Base-by-base conservation (phyloP, 2,329 filamentous ascomycete species). In the Botryotinia globosa region DNA sequence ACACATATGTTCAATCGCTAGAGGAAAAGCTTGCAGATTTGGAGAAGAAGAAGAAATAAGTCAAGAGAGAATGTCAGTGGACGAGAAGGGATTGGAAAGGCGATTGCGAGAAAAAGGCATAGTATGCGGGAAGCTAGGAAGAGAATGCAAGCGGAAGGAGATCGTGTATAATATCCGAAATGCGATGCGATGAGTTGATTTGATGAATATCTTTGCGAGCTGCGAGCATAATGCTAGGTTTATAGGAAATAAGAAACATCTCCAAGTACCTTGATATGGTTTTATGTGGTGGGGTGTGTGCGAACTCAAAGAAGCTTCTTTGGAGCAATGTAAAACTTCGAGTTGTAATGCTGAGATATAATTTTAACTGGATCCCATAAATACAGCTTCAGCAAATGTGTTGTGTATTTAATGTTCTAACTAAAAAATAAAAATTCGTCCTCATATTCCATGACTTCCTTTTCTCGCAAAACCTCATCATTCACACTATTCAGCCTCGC, bases 1-100 rank as follows among this genome's bases (percentile, higher is more conserved):
- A 94, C 83, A 89, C 88, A 75, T 97, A 98, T 81, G 90, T 97
- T 76, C 89, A 90, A 81, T 88, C 88, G 69, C 85, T 98, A 76
- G 95, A 98, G 85, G 88, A 92, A 79, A 94, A 92, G 85, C 87
- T 94, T 77, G 89, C 91, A 77, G 85, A 87, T 74, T 79, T 89
- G 80, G 87, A 90, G 80, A 92, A 89, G 85, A 92, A 90, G 84
- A 92, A 91, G 85, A 90, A 84, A 77, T 78, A 72, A 77, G 61
- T 39, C 56, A 48, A 66, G 59, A 44, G 42, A 9, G 42, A 42
- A 54, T 16, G 3, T 8, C n/a, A 56, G 51, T 18, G 14, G 51
- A 56, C 12, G 7, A 39, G 8, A 69, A 42, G 45, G 51, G 25
- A 66, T 44, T 32, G 14, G 12, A 39, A 14, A 44, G 25, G 66